Percentiles rank a stretch among this genome's conserved stretches.
Evolutionary conservation across 2,329 filamentous ascomycete species (phyloP).

Genomic region (Colletotrichum karsti): DNA sequence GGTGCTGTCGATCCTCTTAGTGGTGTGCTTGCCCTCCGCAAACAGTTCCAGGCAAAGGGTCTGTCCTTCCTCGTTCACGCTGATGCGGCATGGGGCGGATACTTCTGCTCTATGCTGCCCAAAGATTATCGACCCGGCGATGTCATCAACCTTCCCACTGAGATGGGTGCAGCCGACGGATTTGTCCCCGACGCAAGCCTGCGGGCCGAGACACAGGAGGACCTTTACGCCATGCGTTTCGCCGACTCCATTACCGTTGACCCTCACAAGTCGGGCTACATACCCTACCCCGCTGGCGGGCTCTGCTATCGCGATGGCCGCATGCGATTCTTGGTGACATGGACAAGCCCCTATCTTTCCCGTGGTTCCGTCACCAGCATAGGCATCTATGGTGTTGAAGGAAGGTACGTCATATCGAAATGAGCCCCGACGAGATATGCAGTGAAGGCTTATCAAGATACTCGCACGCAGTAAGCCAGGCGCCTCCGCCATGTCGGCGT

Average conservation of each 20-base stretch:
- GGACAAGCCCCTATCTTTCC: constrained; percentile 50
- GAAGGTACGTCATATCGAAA: constrained; percentile 38
- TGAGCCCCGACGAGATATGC: background rate
- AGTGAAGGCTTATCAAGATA: background rate
- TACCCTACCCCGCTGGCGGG: constrained; percentile 54
- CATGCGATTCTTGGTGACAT: constrained; percentile 51
- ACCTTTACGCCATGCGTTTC: constrained; percentile 46
- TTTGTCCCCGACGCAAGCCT: constrained; percentile 46
- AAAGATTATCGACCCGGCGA: constrained; percentile 38
- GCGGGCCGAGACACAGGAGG: constrained; percentile 44
- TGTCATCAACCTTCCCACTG: constrained; percentile 35
- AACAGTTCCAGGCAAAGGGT: constrained; percentile 48
- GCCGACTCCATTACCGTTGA: constrained; percentile 57
- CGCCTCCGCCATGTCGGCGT: constrained; percentile 52
- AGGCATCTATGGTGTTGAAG: constrained; percentile 54
- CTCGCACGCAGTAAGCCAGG: constrained; percentile 48
- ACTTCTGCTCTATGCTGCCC: constrained; percentile 55
- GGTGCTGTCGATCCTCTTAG: constrained; percentile 52
- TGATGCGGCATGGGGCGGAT: constrained; percentile 60
- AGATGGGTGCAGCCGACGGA: constrained; percentile 36
- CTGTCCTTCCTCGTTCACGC: constrained; percentile 55
- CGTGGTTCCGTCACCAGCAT: constrained; percentile 48
- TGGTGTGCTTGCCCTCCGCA: constrained; percentile 46
- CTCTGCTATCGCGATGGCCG: constrained; percentile 53
- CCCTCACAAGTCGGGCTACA: constrained; percentile 56